Conservation (phyloP, 306 rosid genomes). For the Medicago arabica region DNA sequence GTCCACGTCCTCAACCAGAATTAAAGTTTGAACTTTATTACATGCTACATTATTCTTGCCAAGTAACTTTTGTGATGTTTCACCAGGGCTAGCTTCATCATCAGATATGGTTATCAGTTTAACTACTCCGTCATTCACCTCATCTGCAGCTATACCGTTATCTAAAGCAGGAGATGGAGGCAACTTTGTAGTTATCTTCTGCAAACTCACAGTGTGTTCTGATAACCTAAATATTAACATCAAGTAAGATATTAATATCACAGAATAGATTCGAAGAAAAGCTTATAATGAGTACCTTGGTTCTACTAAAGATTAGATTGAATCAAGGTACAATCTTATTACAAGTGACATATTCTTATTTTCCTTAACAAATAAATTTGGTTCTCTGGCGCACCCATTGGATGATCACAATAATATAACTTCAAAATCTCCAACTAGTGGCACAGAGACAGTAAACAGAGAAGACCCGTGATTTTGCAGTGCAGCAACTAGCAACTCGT, state of each 20-base stretch:
- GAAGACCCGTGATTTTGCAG: conserved; percentile 15
- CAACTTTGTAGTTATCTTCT: conserved; percentile 41
- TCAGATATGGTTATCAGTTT: conserved; percentile 62
- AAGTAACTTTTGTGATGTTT: conserved; percentile 44
- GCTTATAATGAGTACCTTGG: conserved; percentile 22
- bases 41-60: conserved; percentile 43
- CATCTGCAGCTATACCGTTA: conserved; percentile 43
- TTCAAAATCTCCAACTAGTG: conserved; percentile 25
- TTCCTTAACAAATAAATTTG: conserved; percentile 9
- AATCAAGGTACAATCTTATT: conserved; percentile 26
- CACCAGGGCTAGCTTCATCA: conserved; percentile 55
- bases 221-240: conserved; percentile 50
- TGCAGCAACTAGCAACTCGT: conserved; percentile 3
- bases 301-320: conserved; percentile 20
- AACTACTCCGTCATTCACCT: conserved; percentile 48
- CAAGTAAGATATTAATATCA: conserved; percentile 36
- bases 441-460: not conserved
- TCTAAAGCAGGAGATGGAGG: conserved; percentile 43
- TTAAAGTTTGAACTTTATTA: conserved; percentile 58
- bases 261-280: conserved; percentile 17
- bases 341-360: conserved; percentile 4
- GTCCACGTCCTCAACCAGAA: conserved; percentile 92
- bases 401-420: conserved; percentile 24
- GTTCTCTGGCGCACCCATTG: conserved; percentile 10
- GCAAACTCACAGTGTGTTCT: conserved; percentile 48